Base-by-base conservation (phyloP, 2,329 filamentous ascomycete species). In the Sporothrix variecibatus region DNA sequence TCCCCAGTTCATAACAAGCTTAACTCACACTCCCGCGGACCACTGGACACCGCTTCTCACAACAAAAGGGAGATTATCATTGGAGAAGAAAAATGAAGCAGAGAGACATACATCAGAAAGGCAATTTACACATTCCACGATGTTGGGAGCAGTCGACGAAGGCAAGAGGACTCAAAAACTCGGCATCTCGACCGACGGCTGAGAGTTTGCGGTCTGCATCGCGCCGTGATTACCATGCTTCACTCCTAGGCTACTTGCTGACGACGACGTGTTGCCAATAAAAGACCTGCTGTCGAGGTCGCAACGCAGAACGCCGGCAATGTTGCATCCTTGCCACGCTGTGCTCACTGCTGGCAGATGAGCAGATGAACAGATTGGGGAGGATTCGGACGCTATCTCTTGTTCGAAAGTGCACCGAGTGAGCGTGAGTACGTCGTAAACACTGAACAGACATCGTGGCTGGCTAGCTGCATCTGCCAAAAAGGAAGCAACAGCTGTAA, bases 261-360 rank as follows among this genome's bases (percentile, higher is more conserved):
- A 46, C n/a, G 38, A 46, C 38, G 62, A 56, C n/a, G 51, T 53
- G 9, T 26, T 26, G 34, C 51, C 20, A 26, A 26, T 23, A 53
- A 65, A 65, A 43, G 38, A 9, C 23, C 34, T 15, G 38, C 11
- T 38, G n/a, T 8, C n/a, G 3, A 65, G 38, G 17, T 64, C 31
- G n/a, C 5, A 67, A 68, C 23, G 62, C 62, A 51, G 65, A 28
- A 34, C n/a, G 62, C n/a, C 60, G 60, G 38, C 60, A 46, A 67
- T 46, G 62, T 67, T 46, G n/a, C 60, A 65, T 64, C 60, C 60
- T 26, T 65, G 7, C 60, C 34, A 65, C 34, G 34, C 60, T 43
- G 60, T 20, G 60, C 60, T 43, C 34, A 65, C 34, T 40, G 28
- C 31, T 38, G 60, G 60, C 60, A 65, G 17, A 62, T 62, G 58